Percentiles rank a stretch among this genome's conserved stretches.
Evolutionary conservation across 352 stramenopile genomes (phyloP).

Genomic region (Phytopythium aichiense): DNA sequence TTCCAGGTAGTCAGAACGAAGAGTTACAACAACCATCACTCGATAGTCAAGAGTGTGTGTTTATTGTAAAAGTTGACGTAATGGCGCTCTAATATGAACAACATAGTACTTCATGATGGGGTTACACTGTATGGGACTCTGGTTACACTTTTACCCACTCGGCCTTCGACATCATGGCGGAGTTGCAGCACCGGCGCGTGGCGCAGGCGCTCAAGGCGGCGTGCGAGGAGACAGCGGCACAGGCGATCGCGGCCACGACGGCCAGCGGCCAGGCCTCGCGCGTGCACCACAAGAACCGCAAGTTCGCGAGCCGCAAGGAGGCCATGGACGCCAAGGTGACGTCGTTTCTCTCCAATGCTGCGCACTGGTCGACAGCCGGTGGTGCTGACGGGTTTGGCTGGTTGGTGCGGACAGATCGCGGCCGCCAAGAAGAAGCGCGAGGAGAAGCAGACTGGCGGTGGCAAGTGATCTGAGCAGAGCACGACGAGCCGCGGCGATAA

Average conservation of each 20-base stretch:
- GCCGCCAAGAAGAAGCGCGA: constrained; percentile 76
- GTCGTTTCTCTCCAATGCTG: too few species aligned
- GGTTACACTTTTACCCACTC: too few species aligned
- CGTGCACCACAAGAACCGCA: constrained; percentile 84
- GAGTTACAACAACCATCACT: neutral
- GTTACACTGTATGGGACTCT: too few species aligned
- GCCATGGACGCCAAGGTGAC: constrained; percentile 71
- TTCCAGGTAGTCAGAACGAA: neutral
- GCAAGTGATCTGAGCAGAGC: too few species aligned
- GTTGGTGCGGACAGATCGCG: constrained; percentile 40
- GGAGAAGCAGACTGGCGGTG: constrained; percentile 21
- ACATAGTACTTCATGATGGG: neutral
- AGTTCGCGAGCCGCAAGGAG: constrained; percentile 78
- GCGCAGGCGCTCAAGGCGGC: constrained; percentile 72
- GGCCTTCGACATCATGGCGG: constrained; percentile 59
- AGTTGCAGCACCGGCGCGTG: constrained; percentile 62
- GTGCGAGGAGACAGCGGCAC: constrained; percentile 77
- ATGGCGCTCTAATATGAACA: too few species aligned
- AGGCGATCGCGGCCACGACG: constrained; percentile 72
- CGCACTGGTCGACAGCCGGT: neutral
- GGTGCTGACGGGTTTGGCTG: neutral
- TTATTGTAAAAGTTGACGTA: neutral
- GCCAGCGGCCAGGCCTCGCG: constrained; percentile 62
- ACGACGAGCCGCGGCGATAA: neutral
- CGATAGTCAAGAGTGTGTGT: neutral